Base-by-base conservation (phyloP, 106 monocot genomes). In the Apostasia shenzhenica region DNA sequence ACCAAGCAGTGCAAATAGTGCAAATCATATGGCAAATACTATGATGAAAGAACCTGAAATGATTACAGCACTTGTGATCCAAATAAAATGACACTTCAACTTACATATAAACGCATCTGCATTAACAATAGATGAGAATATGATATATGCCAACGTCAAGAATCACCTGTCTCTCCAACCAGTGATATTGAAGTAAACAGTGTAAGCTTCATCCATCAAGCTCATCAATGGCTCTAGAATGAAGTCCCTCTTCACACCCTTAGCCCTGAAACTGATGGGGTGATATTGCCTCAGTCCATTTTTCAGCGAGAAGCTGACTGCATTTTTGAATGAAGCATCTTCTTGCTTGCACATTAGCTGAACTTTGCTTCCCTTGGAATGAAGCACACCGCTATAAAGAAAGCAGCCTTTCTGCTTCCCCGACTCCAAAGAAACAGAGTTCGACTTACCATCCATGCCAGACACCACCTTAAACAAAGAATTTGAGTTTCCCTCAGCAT, bases 211-310 rank as follows among this genome's bases (percentile, higher is more conserved):
- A 71, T 88, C 88, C 50, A 61, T 81, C 84, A 88, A 79, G 55
- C 76, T 76, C 26, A 81, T 52, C 74, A 88, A 77, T 37, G 88
- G 88, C 70, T 88, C 84, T 45, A 88, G 67, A 37, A 84, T 10
- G 47, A 88, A 88, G 43, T 88, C 84, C 67, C 81, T 70, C 41
- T 53, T 76, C 26, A 51, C 61, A 11, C 91, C 84, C 71, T 76
- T 68, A 1, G 85, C 94, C 10, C 81, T 54, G 57, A 94, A 94
- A 65, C 91, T 91, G 57, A 91, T 80, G 2, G 88, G 85, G 73
- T 91, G 52, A 63, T 94, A 83, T 59, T 73, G 70, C 57, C 80
- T 81, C 57, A 85, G 9, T 12, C 79, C 83, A 43, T 43, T 13
- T 3, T 11, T 61, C 8, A 79, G 48, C 6, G 49, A 37, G 78